Conservation (phyloP, 305 asterid species). For the Fraxinus nigra region DNA sequence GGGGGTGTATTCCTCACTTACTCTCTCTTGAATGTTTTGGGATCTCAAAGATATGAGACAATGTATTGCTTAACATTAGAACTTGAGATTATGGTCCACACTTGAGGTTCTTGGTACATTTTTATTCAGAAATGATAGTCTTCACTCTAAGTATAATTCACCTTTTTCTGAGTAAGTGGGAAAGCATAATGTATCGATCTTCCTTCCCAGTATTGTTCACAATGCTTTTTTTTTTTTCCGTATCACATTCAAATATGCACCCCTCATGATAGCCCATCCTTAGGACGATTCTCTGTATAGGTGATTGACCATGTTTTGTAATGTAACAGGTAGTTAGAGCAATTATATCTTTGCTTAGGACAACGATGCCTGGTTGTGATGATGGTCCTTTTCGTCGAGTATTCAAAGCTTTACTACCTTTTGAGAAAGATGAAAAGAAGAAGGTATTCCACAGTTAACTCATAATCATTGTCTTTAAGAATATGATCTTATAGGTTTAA, state of each 20-base stretch:
- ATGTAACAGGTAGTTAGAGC: slow-evolving; percentile 70
- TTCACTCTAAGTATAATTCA: background rate
- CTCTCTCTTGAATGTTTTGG: background rate
- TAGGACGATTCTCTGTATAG: slow-evolving; percentile 18
- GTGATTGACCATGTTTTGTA: slow-evolving; percentile 28
- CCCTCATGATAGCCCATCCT: slow-evolving; percentile 18
- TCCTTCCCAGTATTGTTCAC: background rate
- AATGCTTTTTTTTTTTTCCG: background rate
- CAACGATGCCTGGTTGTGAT: slow-evolving; percentile 83
- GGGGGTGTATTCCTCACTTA: background rate
- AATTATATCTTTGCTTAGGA: slow-evolving; percentile 77
- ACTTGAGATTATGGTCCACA: background rate
- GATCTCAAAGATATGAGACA: background rate
- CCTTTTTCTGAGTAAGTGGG: slow-evolving; percentile 1
- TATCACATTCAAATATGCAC: slow-evolving; percentile 17
- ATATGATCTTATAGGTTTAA: slow-evolving; percentile 17
- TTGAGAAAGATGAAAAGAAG: slow-evolving; percentile 78
- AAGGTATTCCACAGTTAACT: slow-evolving; percentile 50
- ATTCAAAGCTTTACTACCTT: slow-evolving; percentile 83
- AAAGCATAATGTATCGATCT: background rate
- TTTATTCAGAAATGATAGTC: background rate
- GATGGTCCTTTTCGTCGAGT: slow-evolving; percentile 73
- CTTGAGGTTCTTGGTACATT: background rate
- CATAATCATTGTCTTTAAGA: slow-evolving; percentile 9
- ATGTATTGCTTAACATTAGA: background rate